Evolutionary conservation across 768 basidiomycete species (phyloP), one percentile per base, ranked within the genome.

Genomic region (Pisolithus orientalis): DNA sequence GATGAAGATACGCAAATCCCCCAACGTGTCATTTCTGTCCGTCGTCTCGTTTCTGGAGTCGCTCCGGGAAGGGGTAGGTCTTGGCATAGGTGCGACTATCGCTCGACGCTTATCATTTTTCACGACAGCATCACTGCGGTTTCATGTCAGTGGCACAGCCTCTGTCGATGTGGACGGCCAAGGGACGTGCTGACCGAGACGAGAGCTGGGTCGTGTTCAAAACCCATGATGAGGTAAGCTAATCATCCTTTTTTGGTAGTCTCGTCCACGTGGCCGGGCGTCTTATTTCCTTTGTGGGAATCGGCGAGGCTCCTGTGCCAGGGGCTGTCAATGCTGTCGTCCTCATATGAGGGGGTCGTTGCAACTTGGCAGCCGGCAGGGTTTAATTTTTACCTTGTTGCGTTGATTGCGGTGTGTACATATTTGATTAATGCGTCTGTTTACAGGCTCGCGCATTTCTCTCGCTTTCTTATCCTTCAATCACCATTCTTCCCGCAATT

Each of bases 201-300:
- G 69, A 71, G 13, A 67, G 80, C 11, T 85, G 79, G 80, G 75
- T 77, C 1, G 76, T 84, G 8, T 84, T 83, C 65, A 65, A 65
- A 54, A 75, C 77, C 0, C 84, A 85, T 56, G 76, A 79, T 61
- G 81, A 85, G 72, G 83, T 85, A 54, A 60, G 83, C 66, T 51
- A 50, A 51, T 29, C 39, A 13, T 14, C 53, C 16, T 11, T 16
- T 37, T 56, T 17, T 50, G 51, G 48, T 39, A 11, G 34, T 42
- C 21, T 7, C 10, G 1, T 21, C 28, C 51, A 52, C 51, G 21
- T 50, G 54, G 44, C 53, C 42, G 52, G 48, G 31, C 11, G 28
- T 37, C 56, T 38, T 11, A 44, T 34, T 47, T 55, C 46, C 39
- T 39, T 49, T 47, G 56, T 54, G 51, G 56, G 54, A 60, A 55